Percentiles rank a stretch among this genome's conserved stretches.
Evolutionary conservation across 805 yeast species (phyloP).

Genomic region (Cyberlindnera subsufficiens): DNA sequence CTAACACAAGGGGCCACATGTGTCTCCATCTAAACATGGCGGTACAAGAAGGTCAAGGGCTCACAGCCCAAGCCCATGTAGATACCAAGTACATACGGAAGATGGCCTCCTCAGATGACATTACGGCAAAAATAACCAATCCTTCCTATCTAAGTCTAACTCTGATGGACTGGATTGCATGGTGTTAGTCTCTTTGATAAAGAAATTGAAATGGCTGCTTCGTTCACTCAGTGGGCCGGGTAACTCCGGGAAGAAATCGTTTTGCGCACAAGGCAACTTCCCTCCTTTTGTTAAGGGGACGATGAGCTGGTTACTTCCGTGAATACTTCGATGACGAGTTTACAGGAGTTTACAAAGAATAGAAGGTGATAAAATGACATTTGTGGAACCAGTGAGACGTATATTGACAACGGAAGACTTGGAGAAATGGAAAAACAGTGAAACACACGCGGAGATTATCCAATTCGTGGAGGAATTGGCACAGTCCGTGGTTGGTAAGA

Average conservation of each 20-base stretch:
- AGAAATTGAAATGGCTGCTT: conserved; percentile 1
- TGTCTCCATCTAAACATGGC: not conserved
- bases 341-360: not conserved
- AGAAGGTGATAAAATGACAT: not conserved
- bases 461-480: conserved; percentile 55
- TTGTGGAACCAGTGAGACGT: conserved; percentile 33
- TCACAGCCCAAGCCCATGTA: not conserved
- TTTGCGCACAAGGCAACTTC: too few species aligned
- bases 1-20: not conserved
- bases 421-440: conserved; percentile 48
- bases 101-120: conserved; percentile 32
- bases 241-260: not conserved
- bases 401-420: conserved; percentile 57
- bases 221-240: not conserved
- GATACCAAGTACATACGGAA: conserved; percentile 27
- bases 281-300: too few species aligned
- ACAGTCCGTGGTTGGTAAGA: conserved; percentile 53
- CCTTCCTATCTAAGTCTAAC: too few species aligned
- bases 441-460: conserved; percentile 44
- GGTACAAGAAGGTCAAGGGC: not conserved
- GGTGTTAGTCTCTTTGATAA: not conserved
- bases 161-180: too few species aligned
- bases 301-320: too few species aligned
- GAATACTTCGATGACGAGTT: too few species aligned
- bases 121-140: conserved; percentile 1